Base-by-base conservation (phyloP, 805 yeast genomes). In the Pichia exigua region DNA sequence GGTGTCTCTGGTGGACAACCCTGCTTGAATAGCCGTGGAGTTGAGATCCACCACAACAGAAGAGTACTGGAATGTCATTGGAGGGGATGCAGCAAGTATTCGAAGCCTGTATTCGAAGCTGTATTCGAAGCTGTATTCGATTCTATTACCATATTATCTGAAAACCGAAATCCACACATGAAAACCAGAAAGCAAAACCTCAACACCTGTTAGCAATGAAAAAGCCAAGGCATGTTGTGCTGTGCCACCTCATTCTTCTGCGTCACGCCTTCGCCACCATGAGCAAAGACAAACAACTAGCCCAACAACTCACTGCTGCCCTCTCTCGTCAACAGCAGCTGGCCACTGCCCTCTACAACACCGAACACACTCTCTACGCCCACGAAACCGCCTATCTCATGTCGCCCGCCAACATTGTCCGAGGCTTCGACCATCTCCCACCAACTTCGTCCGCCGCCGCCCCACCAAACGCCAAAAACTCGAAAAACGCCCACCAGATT, bases 301-400 rank as follows among this genome's bases (percentile, higher is more conserved):
- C 83, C 63, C 76, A 79, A 60, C 79, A 83, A 60, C 78, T 91
- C 17, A 81, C 82, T 44, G 80, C 79, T 48, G 77, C 83, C 49
- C 73, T 91, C 41, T 64, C 73, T 44, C 76, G 78, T 59, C 85
- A 86, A 65, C 77, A 78, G 45, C 76, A 74, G 17, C 69, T 87
- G n/a, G 92, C 87, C 55, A 76, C 77, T 30, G 79, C 80, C 57
- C 73, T 84, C 46, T 77, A 78, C 22, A 68, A 66, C 44, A 64
- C 89, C 7, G 96, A 91, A 61, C 96, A 89, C 56, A 78, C 79
- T 48, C 83, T 91, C 7, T 90, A 81, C 68, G 84, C 81, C 46
- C 80, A 81, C 57, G 98, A 91, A 63, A 81, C 85, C 11, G 78
- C 79, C 15, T 91, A 91, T 63, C 78, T 91, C 45, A 79, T 71